These are phyloP conservation scores for Boletales sp. DNA, from an alignment of 768 basidiomycete genomes.

Conservation along the genomic window DNA sequence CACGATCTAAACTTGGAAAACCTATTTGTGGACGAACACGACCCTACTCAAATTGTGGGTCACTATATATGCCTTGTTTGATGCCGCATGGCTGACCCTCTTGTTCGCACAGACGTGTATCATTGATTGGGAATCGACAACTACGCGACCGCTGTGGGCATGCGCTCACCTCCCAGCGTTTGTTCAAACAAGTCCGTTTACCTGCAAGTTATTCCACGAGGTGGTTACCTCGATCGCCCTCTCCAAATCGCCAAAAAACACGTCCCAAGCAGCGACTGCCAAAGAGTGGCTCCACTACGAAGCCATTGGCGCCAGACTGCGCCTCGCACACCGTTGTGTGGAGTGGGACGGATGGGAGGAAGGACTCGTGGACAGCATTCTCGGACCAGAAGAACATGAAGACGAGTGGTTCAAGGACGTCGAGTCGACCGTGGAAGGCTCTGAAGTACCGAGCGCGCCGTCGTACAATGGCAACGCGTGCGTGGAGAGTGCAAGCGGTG, in stretches of 20 bases:
- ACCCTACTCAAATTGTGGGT: slow-evolving; percentile 70
- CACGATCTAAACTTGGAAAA: slow-evolving; percentile 87
- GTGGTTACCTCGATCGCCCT: slow-evolving; percentile 49
- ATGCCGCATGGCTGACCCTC: neutral
- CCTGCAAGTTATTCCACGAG: slow-evolving; percentile 65
- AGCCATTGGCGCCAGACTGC: slow-evolving; percentile 56
- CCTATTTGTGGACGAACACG: slow-evolving; percentile 71
- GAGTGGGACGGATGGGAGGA: slow-evolving; percentile 96
- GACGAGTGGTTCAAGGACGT: slow-evolving; percentile 63
- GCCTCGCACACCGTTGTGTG: slow-evolving; percentile 74
- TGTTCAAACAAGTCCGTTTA: slow-evolving; percentile 74
- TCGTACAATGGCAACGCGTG: neutral
- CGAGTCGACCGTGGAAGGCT: slow-evolving; percentile 22
- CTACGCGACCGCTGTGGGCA: slow-evolving; percentile 81
- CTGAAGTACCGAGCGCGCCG: slow-evolving; percentile 14
- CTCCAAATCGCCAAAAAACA: slow-evolving; percentile 17
- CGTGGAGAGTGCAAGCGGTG: neutral
- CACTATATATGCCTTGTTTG: neutral
- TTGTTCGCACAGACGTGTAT: slow-evolving; percentile 61
- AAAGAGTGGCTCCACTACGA: slow-evolving; percentile 77
- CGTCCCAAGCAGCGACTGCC: slow-evolving; percentile 45
- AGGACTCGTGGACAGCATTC: slow-evolving; percentile 69
- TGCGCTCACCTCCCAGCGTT: slow-evolving; percentile 80
- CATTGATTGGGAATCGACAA: slow-evolving; percentile 92
- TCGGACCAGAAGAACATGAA: slow-evolving; percentile 69